phyloP scores from a whole-genome alignment of 345 rosid genomes.

The Rhodamnia rubescens region DNA sequence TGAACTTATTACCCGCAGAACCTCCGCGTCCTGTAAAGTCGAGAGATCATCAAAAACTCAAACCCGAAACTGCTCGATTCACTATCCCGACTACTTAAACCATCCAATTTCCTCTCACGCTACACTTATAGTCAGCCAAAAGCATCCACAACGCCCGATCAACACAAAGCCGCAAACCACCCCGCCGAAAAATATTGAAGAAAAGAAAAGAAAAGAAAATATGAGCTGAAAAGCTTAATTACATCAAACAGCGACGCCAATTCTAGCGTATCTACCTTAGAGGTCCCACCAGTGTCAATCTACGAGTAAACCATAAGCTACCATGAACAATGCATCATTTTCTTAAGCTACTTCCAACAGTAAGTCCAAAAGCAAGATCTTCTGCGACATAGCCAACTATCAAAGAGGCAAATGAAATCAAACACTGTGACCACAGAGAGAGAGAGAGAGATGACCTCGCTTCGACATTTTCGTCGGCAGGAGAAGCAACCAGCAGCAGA shows the following conservation, averaged over 20 bases:
- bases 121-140: not conserved
- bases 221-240: no score
- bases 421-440: not conserved
- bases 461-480: constrained; percentile 71
- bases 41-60: not conserved
- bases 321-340: not conserved
- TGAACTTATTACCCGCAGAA: constrained; percentile 83
- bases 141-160: not conserved
- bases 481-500: not conserved
- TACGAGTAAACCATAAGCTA: not conserved
- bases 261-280: not conserved
- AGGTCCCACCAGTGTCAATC: not conserved
- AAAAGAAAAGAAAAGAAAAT: no score
- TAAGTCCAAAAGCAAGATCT: not conserved
- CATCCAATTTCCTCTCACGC: not conserved
- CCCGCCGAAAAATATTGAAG: not conserved
- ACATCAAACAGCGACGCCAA: no score
- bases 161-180: not conserved
- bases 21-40: constrained; percentile 70
- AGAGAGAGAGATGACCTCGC: constrained; percentile 45
- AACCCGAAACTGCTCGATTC: not conserved
- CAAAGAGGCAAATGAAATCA: not conserved
- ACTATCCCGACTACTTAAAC: not conserved
- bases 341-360: not conserved
- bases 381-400: not conserved